Evolutionary conservation across 2,329 filamentous ascomycete genomes (phyloP).

Genomic region (Paracamarosporium sp.): DNA sequence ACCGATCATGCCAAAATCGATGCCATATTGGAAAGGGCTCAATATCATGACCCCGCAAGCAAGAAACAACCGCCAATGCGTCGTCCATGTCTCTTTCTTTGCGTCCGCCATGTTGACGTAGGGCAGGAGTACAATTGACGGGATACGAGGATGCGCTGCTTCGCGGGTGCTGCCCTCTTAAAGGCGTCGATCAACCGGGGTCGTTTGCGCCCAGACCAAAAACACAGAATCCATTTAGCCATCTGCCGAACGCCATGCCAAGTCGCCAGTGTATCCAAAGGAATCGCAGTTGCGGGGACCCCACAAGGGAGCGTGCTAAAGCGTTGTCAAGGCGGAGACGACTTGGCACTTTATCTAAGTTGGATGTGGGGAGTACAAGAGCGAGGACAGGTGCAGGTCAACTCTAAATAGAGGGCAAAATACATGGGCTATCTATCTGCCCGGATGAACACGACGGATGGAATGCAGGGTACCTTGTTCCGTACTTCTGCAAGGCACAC

Average conservation of each 20-base stretch:
- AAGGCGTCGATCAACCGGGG: constrained; percentile 17
- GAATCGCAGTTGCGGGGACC: constrained; percentile 25
- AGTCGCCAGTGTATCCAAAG: constrained; percentile 18
- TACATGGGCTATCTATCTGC: background rate
- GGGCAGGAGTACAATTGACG: background rate
- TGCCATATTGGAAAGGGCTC: constrained; percentile 61
- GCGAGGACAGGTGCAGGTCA: constrained; percentile 5
- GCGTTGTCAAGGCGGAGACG: constrained; percentile 15
- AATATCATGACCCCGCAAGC: constrained; percentile 57
- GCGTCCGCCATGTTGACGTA: constrained; percentile 25
- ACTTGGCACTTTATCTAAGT: constrained; percentile 28
- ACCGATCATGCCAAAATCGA: constrained; percentile 60
- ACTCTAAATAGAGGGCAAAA: background rate
- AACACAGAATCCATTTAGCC: constrained; percentile 27
- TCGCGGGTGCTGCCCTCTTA: background rate
- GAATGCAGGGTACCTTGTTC: background rate
- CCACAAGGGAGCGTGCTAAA: constrained; percentile 27
- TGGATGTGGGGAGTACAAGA: constrained; percentile 32
- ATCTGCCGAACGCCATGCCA: constrained; percentile 35
- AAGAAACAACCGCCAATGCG: constrained; percentile 54
- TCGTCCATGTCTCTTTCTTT: constrained; percentile 36
- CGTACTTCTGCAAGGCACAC: background rate
- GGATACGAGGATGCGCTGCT: background rate
- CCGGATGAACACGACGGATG: background rate
- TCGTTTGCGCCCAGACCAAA: constrained; percentile 24